phyloP scores from a whole-genome alignment of 345 rosid genomes.

The Populus alba region DNA sequence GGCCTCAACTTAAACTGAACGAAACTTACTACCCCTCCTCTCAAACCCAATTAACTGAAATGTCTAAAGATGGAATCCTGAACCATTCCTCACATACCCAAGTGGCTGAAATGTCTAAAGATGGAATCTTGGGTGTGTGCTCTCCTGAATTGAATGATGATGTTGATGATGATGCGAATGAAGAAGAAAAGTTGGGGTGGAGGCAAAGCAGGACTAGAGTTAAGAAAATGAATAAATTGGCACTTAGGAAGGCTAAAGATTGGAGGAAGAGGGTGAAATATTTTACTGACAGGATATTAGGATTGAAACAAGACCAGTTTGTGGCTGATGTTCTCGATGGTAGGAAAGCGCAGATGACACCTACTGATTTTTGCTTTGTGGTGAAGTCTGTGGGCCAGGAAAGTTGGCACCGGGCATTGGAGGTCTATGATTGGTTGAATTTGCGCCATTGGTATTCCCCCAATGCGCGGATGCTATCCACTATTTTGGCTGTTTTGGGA shows the following conservation, averaged over 20 bases:
- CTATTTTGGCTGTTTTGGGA: constrained; percentile 78
- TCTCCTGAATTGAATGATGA: constrained; percentile 21
- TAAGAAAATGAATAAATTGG: constrained; percentile 82
- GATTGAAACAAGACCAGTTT: constrained; percentile 51
- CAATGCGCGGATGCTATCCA: constrained; percentile 77
- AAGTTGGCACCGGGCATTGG: constrained; percentile 90
- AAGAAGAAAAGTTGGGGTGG: constrained; percentile 40
- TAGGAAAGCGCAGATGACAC: constrained; percentile 77
- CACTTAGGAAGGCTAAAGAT: constrained; percentile 77
- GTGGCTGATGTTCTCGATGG: constrained; percentile 82
- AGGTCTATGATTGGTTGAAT: constrained; percentile 95
- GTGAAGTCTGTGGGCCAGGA: constrained; percentile 79
- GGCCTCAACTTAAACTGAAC: constrained; percentile 77
- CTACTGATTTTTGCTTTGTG: constrained; percentile 79
- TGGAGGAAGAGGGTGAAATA: constrained; percentile 83
- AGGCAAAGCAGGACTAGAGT: constrained; percentile 52
- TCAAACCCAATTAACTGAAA: constrained; percentile 33
- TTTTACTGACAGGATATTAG: constrained; percentile 61
- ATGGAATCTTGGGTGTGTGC: constrained; percentile 1
- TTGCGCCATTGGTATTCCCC: constrained; percentile 80
- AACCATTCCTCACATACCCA: constrained; percentile 8
- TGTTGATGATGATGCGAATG: neutral
- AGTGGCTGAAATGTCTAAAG: constrained; percentile 22
- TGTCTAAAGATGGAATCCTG: constrained; percentile 13
- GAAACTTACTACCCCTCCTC: constrained; percentile 39